Evolutionary conservation across 805 yeast genomes (phyloP), one percentile per base, ranked within the genome.

Genomic region (Groenewaldozyma salmanticensis): DNA sequence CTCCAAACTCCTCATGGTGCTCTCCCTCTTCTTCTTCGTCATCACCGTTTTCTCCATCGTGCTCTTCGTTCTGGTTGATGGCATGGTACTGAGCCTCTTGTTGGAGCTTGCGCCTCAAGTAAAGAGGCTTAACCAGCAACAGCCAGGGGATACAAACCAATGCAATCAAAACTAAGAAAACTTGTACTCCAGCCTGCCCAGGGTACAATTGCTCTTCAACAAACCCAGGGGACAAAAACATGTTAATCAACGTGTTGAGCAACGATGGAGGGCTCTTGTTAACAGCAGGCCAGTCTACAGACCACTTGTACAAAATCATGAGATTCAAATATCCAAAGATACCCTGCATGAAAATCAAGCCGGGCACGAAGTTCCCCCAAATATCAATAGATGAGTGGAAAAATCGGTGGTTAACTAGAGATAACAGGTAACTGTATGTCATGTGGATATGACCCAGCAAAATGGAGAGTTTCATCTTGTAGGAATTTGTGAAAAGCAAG

Each of bases 391-490:
- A 60, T 31, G 87, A 79, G 33, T 77, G 66, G 68, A 77, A 85
- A 58, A 72, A 73, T 24, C 74, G 52, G 53, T 80, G 79, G 61
- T 92, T 92, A 42, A 83, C 88, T 48, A 83, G 72, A 17, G 96
- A 86, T 57, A 88, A 87, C 61, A 77, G 60, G 57, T 77, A 81
- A 3, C 95, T 84, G 64, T 90, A 92, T 9, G 88, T 66, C 99
- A 92, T 92, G 65, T 92, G 99, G 36, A 74, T 63, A 63, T 81
- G 90, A 3, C 99, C 99, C 88, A 92, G 81, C 51, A 92, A 70
- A 43, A 92, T 81, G 2, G 97, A 87, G 46, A 92, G 70, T 62
- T 92, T 92, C 99, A 92, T 92, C 70, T 92, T 92, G 67, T 85
- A 92, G 2, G 97, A 88, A 67, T 92, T 92, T 38, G 95, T 75